These are phyloP conservation scores for Paecilomyces dactylethromorphus DNA, from an alignment of 2,329 filamentous ascomycete genomes.

Conservation along the genomic window DNA sequence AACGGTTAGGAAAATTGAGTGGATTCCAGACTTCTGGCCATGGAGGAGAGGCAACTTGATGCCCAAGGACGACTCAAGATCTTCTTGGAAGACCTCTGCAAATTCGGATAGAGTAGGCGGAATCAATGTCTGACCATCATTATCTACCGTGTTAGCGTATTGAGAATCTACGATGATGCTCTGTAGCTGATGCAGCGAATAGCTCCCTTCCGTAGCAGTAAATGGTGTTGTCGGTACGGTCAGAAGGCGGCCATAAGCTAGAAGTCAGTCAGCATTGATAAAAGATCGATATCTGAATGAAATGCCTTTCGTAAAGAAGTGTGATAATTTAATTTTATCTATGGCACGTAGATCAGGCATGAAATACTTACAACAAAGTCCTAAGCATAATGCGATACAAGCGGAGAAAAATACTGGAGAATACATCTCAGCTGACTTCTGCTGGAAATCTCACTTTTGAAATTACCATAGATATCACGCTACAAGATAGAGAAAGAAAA, in stretches of 20 bases:
- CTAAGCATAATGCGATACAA: neutral
- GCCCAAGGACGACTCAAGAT: constrained; percentile 23
- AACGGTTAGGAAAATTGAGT: constrained; percentile 43
- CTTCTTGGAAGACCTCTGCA: constrained; percentile 39
- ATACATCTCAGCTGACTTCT: neutral
- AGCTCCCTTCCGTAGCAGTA: neutral
- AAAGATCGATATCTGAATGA: neutral
- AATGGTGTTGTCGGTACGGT: neutral
- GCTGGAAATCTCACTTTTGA: neutral
- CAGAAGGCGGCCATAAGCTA: neutral
- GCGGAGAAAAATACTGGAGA: neutral
- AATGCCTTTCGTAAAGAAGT: neutral
- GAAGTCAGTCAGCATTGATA: neutral
- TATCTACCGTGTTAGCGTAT: constrained; percentile 37
- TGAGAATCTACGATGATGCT: constrained; percentile 40
- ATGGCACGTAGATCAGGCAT: neutral
- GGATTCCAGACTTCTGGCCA: constrained; percentile 9
- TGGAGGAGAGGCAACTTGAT: constrained; percentile 22
- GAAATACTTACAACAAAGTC: neutral
- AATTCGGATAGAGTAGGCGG: constrained; percentile 46
- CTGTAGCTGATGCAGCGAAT: constrained; percentile 5
- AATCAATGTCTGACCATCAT: constrained; percentile 44
- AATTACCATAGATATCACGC: neutral
- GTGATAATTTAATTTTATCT: too few species aligned
- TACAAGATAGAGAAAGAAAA: neutral